Conservation (phyloP, 495 filamentous ascomycete genomes). For the Xylaria venustula region DNA sequence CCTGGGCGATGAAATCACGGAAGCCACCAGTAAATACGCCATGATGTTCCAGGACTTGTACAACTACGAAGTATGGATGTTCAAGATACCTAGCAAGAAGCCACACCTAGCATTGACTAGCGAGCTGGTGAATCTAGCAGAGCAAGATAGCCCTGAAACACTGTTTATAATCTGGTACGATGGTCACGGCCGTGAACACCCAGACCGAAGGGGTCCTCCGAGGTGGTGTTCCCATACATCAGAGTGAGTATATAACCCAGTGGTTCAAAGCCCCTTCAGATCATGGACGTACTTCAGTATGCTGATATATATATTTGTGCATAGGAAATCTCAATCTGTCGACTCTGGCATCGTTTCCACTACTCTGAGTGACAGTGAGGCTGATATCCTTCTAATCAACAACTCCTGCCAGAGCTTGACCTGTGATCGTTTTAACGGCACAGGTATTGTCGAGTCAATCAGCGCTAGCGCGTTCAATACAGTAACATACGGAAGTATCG, state of each 20-base stretch:
- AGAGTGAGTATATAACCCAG: neutral
- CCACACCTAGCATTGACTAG: neutral
- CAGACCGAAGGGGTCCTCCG: neutral
- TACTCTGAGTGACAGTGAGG: neutral
- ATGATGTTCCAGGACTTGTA: neutral
- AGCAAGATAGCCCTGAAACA: neutral
- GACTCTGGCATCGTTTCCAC: neutral
- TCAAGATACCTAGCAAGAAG: neutral
- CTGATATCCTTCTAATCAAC: neutral
- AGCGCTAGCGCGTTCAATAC: neutral
- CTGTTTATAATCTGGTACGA: constrained; percentile 1
- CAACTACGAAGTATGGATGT: neutral
- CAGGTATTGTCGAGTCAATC: constrained; percentile 1
- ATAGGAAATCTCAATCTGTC: neutral
- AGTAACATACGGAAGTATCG: neutral
- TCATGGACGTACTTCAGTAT: too few species aligned
- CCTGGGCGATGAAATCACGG: neutral
- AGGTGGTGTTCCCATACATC: neutral
- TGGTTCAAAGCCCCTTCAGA: too few species aligned
- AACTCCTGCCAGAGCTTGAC: neutral
- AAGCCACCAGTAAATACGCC: neutral
- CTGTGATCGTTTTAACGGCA: neutral
- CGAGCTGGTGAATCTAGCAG: neutral
- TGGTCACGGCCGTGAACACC: neutral
- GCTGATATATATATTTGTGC: neutral